Percentiles rank a stretch among this genome's conserved stretches.
phyloP scores from a whole-genome alignment of 2,329 filamentous ascomycete species.

The Keithomyces neogunnii region DNA sequence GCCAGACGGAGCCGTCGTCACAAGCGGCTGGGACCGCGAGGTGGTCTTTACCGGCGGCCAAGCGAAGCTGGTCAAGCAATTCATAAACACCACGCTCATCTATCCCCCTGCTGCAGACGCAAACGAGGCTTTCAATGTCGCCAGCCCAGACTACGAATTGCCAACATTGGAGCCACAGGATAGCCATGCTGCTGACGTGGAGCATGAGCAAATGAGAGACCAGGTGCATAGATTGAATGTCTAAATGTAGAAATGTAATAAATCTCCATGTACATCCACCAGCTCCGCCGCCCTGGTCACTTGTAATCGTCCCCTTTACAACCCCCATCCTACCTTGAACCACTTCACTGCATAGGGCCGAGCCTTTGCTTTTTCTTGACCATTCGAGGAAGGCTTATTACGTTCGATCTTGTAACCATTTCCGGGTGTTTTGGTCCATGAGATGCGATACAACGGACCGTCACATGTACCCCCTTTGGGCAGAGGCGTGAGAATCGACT shows the following conservation, averaged over 20 bases:
- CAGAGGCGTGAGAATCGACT: conserved; percentile 8
- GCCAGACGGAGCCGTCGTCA: conserved; percentile 17
- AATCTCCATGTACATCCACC: too few relatives aligned
- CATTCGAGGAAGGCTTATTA: background rate
- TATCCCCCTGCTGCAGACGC: conserved; percentile 19
- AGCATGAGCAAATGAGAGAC: background rate
- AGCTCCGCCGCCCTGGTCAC: too few relatives aligned
- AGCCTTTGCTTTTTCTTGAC: too few relatives aligned
- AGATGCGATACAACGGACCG: conserved; percentile 4
- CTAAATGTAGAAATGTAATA: background rate
- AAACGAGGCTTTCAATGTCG: background rate
- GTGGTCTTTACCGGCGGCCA: conserved; percentile 15
- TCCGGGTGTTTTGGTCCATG: background rate
- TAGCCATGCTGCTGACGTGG: background rate
- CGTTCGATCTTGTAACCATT: conserved; percentile 6
- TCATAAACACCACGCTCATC: conserved; percentile 24
- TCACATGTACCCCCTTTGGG: conserved; percentile 12
- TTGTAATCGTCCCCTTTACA: background rate
- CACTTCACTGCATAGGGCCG: background rate
- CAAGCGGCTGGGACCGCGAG: conserved; percentile 21
- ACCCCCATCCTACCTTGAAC: background rate
- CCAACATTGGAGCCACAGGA: background rate
- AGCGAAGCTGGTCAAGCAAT: conserved; percentile 25
- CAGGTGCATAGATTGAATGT: background rate
- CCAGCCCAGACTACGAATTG: background rate